phyloP scores from a whole-genome alignment of 768 basidiomycete genomes.

The Boletus rubroflammeus region DNA sequence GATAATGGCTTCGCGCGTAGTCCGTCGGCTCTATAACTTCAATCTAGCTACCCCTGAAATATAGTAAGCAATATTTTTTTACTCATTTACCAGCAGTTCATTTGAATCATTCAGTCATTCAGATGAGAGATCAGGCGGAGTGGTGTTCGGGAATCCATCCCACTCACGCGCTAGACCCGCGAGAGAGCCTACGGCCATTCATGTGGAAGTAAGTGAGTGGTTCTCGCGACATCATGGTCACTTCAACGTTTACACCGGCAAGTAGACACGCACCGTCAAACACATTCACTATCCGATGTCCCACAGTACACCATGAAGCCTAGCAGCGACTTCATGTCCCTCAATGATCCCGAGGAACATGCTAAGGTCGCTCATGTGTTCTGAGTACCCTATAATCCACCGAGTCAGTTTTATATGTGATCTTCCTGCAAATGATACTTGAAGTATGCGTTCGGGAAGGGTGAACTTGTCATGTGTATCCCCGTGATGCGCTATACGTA shows the following conservation, averaged over 20 bases:
- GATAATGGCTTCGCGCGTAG: conserved; percentile 60
- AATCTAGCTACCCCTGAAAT: conserved; percentile 24
- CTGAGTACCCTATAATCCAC: not conserved
- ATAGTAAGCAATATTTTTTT: conserved; percentile 21
- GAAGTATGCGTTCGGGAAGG: not conserved
- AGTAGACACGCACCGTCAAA: conserved; percentile 31
- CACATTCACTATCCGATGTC: conserved; percentile 23
- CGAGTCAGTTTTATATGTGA: not conserved
- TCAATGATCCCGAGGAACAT: conserved; percentile 21
- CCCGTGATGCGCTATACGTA: conserved; percentile 1
- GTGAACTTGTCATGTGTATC: not conserved
- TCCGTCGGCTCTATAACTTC: conserved; percentile 57
- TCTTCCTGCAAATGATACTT: not conserved
- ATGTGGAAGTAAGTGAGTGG: conserved; percentile 32
- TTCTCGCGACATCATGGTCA: not conserved
- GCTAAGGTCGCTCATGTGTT: conserved; percentile 12
- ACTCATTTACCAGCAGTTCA: not conserved
- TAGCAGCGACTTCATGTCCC: conserved; percentile 21
- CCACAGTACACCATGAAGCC: conserved; percentile 23
- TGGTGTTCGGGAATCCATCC: conserved; percentile 13
- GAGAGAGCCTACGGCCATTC: conserved; percentile 24
- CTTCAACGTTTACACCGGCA: conserved; percentile 7
- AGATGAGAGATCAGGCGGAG: conserved; percentile 17
- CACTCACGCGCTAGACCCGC: conserved; percentile 15
- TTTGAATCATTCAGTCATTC: conserved; percentile 14